Base-by-base conservation (phyloP, 306 rosid species). In the Crotalaria pallida region DNA sequence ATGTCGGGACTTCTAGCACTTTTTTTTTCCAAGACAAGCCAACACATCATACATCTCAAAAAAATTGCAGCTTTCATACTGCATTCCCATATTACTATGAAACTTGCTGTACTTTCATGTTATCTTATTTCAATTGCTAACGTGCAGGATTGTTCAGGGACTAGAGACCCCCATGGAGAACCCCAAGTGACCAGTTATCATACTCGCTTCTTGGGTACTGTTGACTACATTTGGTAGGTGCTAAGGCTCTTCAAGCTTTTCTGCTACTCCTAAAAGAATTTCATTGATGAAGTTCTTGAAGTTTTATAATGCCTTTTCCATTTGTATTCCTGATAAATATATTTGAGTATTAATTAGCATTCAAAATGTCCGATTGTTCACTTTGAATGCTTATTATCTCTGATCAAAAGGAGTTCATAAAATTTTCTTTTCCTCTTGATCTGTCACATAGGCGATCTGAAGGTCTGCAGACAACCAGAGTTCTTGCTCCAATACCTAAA, bases 151-250 rank as follows among this genome's bases (percentile, higher is more conserved):
- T 41, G 65, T 71, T 73, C 88, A 12, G 91, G 89, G 48, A 83
- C 88, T 59, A 87, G 99, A 77, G 98, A 86, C 71, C 72, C 84
- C 49, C 69, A 83, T 73, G 96, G 97, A 48, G 99, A 94, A 80
- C 99, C 99, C 56, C 71, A 81, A 58, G 91, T 80, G 69, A 94
- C 99, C 68, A 94, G 97, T 82, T 91, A 85, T 75, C 62, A 94
- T 63, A 80, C 80, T 50, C 61, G 90, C 79, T 94, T 94, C 79
- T 50, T 79, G 45, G 97, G 96, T 57, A 91, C 97, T 4, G 97
- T 94, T 53, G 98, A 91, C 81, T 94, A 94, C 77, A 94, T 94
- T 74, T 94, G 99, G 99, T 91, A 83, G 52, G 80, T 72, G 41
- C 49, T 43, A 82, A 67, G 41, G 40, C 33, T 72, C 68, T 68